A percentile compares a stretch with the other conserved stretches of the same genome.
phyloP scores from a whole-genome alignment of 2,329 filamentous ascomycete species.

The Endoconidiophora polonica region DNA sequence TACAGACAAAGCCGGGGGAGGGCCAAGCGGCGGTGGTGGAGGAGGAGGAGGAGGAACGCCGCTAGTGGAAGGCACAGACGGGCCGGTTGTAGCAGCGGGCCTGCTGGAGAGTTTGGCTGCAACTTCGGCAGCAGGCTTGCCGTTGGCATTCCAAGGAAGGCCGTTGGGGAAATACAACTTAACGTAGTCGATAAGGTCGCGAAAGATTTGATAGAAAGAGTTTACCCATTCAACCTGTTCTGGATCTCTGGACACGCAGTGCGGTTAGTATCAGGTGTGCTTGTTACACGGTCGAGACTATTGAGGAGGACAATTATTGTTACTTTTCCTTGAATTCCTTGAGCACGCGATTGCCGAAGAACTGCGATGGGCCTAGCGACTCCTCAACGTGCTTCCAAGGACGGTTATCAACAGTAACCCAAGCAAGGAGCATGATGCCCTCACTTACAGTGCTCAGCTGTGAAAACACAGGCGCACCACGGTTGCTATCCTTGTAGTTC shows the following conservation, averaged over 20 bases:
- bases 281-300: slow-evolving; percentile 8
- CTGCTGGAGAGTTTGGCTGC: slow-evolving; percentile 35
- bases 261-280: neutral
- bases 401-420: slow-evolving; percentile 72
- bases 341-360: slow-evolving; percentile 86
- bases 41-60: slow-evolving; percentile 39
- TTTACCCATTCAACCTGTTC: slow-evolving; percentile 79
- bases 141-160: slow-evolving; percentile 71
- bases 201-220: slow-evolving; percentile 82
- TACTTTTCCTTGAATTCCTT: slow-evolving; percentile 69
- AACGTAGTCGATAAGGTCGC: slow-evolving; percentile 65
- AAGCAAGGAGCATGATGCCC: slow-evolving; percentile 75
- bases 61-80: slow-evolving; percentile 18
- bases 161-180: slow-evolving; percentile 68
- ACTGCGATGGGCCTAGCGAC: slow-evolving; percentile 67
- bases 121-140: slow-evolving; percentile 54
- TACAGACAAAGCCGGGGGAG: slow-evolving; percentile 48
- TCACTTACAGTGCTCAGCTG: slow-evolving; percentile 80
- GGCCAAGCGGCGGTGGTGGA: slow-evolving; percentile 54
- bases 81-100: slow-evolving; percentile 31
- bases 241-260: slow-evolving; percentile 42
- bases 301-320: neutral
- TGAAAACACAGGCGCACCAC: slow-evolving; percentile 56
- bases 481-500: slow-evolving; percentile 67
- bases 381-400: slow-evolving; percentile 78